Base-by-base conservation (phyloP, 495 filamentous ascomycete species). In the Hypoxylon trugodes region DNA sequence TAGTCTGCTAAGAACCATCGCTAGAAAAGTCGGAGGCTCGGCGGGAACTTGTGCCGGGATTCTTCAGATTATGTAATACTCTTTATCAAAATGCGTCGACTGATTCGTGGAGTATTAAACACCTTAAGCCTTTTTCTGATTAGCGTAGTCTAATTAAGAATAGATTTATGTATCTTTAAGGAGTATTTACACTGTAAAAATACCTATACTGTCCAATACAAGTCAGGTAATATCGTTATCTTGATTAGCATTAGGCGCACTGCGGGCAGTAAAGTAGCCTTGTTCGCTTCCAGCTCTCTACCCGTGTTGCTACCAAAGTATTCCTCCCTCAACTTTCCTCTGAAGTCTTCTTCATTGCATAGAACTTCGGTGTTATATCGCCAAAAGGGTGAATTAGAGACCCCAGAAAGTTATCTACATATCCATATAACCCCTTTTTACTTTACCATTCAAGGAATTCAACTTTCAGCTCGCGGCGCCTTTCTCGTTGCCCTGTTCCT, bases 181-280 rank as follows among this genome's bases (percentile, higher is more conserved):
- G n/a, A n/a, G n/a, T n/a, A n/a, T n/a, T n/a, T n/a, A n/a, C n/a
- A n/a, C n/a, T n/a, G n/a, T n/a, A n/a, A n/a, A n/a, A n/a, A n/a
- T n/a, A n/a, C 15, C 4, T 7, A 48, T 48, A 48, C 6, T 30
- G 10, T 30, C 28, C 30, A 22, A 19, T 59, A 40, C 33, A 38
- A 38, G 26, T 42, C 42, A 37, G 30, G n/a, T 59, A 56, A 50
- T 51, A 22, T 16, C 24, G 38, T 22, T 67, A 43, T 67, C 58
- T 58, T 67, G 40, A 66, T 66, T 66, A 48, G 64, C 42, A 36
- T 18, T 41, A 58, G 51, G 50, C 52, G 26, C 47, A 58, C 58
- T 67, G 64, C 64, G 64, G 58, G 58, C 58, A 66, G 18, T 40
- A 58, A n/a, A n/a, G n/a, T 36, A 49, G 58, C 64, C 64, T 67